Percentiles rank a stretch among this genome's conserved stretches.
Evolutionary conservation across 2,329 filamentous ascomycete species (phyloP).

Genomic region (Penicillium sp.): DNA sequence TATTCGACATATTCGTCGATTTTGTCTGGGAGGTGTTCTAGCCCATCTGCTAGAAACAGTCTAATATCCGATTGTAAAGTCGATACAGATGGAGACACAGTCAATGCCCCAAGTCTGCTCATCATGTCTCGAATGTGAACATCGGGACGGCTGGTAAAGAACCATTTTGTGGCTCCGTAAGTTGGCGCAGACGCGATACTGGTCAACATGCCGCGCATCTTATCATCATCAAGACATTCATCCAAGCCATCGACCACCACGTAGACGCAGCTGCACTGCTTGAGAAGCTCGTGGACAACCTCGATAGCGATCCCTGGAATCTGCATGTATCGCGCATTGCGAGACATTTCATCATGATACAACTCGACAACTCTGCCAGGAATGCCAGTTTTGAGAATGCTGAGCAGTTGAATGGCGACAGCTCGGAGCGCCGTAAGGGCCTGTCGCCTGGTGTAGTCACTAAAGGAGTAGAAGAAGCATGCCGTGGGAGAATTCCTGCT

Average conservation of each 20-base stretch:
- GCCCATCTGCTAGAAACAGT: not conserved
- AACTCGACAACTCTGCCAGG: not conserved
- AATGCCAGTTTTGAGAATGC: not conserved
- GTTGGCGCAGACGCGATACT: not conserved
- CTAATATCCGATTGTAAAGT: not conserved
- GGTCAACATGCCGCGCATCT: not conserved
- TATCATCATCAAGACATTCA: not conserved
- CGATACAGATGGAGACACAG: not conserved
- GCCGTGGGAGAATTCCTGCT: not conserved
- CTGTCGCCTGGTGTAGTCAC: conserved; percentile 1
- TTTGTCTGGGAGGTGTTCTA: not conserved
- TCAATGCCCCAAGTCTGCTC: not conserved
- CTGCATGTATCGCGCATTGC: not conserved
- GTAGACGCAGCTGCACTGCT: conserved; percentile 1
- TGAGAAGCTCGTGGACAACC: conserved; percentile 1
- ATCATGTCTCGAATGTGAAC: not conserved
- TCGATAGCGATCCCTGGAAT: not conserved
- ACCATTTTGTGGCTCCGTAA: not conserved
- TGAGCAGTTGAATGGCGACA: conserved; percentile 1
- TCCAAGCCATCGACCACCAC: conserved; percentile 2
- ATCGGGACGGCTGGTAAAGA: not conserved
- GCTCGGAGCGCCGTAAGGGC: not conserved
- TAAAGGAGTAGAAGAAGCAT: conserved; percentile 6
- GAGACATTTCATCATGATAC: not conserved
- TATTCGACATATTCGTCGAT: conserved; percentile 2